These are phyloP conservation scores for Magnusiomyces suaveolens DNA, from an alignment of 1,139 yeast genomes.

Conservation along the genomic window DNA sequence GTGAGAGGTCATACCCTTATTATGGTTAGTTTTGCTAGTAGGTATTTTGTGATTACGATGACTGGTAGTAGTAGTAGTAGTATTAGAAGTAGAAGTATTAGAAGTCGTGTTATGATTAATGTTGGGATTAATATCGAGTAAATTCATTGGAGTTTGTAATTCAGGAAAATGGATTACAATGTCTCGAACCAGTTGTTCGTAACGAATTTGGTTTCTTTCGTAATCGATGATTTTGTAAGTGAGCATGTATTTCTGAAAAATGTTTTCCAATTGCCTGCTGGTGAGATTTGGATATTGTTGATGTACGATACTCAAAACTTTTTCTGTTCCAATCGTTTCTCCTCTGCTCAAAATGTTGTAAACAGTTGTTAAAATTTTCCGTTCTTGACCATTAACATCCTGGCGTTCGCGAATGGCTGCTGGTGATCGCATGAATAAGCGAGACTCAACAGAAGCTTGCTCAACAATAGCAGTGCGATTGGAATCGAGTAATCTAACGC, in stretches of 20 bases:
- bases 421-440: not conserved
- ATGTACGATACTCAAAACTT: not conserved
- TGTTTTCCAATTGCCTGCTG: not conserved
- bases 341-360: not conserved
- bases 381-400: not conserved
- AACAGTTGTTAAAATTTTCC: not conserved
- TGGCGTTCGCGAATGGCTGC: conserved; percentile 1
- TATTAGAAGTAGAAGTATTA: too few species aligned
- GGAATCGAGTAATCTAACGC: not conserved
- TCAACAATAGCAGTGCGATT: not conserved
- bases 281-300: not conserved
- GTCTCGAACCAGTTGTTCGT: not conserved
- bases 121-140: too few species aligned
- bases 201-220: not conserved
- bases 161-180: not conserved
- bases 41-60: too few species aligned
- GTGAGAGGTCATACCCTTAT: too few species aligned
- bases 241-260: not conserved
- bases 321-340: not conserved
- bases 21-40: too few species aligned
- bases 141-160: not conserved
- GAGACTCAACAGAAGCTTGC: not conserved
- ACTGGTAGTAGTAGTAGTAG: too few species aligned
- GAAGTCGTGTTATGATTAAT: too few species aligned
- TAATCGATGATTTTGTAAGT: not conserved